Percentiles rank a stretch among this genome's conserved stretches.
These are phyloP conservation scores for Candida piceae DNA, from an alignment of 805 yeast species.

Conservation along the genomic window DNA sequence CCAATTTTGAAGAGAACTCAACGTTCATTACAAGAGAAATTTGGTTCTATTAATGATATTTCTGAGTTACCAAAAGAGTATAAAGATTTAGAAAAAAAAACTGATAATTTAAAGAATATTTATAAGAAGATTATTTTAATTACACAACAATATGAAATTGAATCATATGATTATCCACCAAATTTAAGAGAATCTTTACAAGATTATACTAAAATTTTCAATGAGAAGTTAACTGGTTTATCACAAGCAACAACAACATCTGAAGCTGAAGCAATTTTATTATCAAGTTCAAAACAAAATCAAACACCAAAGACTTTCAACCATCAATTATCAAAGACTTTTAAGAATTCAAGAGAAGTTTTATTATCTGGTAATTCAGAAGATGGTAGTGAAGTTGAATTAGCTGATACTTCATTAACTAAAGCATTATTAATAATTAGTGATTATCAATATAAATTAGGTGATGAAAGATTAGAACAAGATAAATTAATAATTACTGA, in stretches of 20 bases:
- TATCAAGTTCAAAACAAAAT: slow-evolving; percentile 27
- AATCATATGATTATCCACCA: slow-evolving; percentile 81
- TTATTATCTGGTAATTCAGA: slow-evolving; percentile 28
- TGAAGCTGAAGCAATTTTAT: slow-evolving; percentile 56
- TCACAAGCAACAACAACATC: slow-evolving; percentile 61
- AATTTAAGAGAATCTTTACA: slow-evolving; percentile 61
- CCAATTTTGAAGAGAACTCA: slow-evolving; percentile 59
- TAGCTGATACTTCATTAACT: slow-evolving; percentile 42
- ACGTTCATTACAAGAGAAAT: slow-evolving; percentile 54
- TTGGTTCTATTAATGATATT: slow-evolving; percentile 61
- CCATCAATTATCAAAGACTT: slow-evolving; percentile 60
- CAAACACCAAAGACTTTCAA: slow-evolving; percentile 64
- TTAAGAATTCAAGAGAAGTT: slow-evolving; percentile 44
- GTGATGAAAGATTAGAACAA: slow-evolving; percentile 64
- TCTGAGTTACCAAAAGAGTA: slow-evolving; percentile 74
- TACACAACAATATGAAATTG: slow-evolving; percentile 63
- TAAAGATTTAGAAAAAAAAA: slow-evolving; percentile 58
- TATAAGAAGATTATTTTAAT: slow-evolving; percentile 48
- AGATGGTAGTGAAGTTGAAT: slow-evolving; percentile 28
- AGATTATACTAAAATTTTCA: slow-evolving; percentile 55
- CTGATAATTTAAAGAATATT: slow-evolving; percentile 57
- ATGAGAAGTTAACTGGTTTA: slow-evolving; percentile 52
- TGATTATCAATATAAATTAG: slow-evolving; percentile 56
- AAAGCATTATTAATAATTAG: slow-evolving; percentile 51
- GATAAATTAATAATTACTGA: slow-evolving; percentile 57